Evolutionary conservation across 768 basidiomycete species (phyloP).

Genomic region (Xerocomus potaroensis): DNA sequence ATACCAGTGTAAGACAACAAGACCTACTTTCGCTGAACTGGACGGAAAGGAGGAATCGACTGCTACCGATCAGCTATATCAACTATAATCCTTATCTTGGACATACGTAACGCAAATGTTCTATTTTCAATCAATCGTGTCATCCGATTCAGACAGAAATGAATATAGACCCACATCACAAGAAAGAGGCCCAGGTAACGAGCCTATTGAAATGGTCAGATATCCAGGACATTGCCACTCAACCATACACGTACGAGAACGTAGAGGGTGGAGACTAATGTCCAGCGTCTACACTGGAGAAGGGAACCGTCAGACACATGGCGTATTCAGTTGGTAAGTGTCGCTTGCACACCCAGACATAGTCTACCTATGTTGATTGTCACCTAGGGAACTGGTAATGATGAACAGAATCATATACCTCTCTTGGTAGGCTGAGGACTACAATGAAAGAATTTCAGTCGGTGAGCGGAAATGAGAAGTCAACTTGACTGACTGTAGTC

Average conservation of each 20-base stretch:
- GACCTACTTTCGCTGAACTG: too few species aligned
- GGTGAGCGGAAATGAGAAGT: too few species aligned
- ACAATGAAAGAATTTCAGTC: background rate
- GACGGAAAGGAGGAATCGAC: too few species aligned
- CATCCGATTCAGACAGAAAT: too few species aligned
- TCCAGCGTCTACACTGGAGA: slow-evolving; percentile 3
- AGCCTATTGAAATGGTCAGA: slow-evolving; percentile 1
- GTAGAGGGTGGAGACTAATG: slow-evolving; percentile 13
- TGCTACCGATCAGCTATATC: too few species aligned
- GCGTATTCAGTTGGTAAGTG: background rate
- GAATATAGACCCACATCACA: slow-evolving; percentile 9
- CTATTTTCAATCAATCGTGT: too few species aligned
- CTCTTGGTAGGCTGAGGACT: background rate
- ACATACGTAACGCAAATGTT: too few species aligned
- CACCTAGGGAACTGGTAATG: background rate
- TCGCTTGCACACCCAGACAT: background rate
- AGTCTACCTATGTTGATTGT: background rate
- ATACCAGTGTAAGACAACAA: too few species aligned
- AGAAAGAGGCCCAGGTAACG: slow-evolving; percentile 13
- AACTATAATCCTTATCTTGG: too few species aligned
- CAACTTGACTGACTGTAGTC: background rate
- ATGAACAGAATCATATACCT: background rate
- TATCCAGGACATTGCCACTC: too few species aligned
- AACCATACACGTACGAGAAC: slow-evolving; percentile 15
- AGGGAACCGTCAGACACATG: background rate